Evolutionary conservation across 768 basidiomycete species (phyloP), one percentile per base, ranked within the genome.

Genomic region (button mushroom (Agaricus bisporus)): DNA sequence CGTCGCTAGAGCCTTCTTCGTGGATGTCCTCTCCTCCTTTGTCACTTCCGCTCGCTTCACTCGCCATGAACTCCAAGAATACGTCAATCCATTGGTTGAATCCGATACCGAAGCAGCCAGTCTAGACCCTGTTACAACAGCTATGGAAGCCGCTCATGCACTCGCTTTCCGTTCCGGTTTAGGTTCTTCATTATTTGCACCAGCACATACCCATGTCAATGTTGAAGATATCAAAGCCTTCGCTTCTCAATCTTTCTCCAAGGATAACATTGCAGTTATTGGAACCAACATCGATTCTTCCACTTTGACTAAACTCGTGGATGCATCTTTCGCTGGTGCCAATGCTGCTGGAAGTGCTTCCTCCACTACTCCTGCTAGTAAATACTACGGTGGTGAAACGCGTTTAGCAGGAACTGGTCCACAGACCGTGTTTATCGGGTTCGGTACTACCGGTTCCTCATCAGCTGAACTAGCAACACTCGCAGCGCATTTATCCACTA

Each of bases 121-220:
- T 42, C 68, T 74, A 44, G 74, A 87, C 55, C 83, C 91, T 7
- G 75, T 78, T 20, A 78, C 80, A 1, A 75, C 77, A 61, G 94
- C 94, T 39, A 58, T 98, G 53, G 95, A 99, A 64, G 73, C 86
- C 36, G 94, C 93, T 4, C 95, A 98, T 67, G 69, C 80, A 41
- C 75, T 95, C 54, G 95, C 95, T 41, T 99, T 98, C 88, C 92
- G 95, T 64, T 77, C 76, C 41, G 95, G 95, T 14, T 92, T 98
- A 62, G 95, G 95, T 61, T 79, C 88, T 60, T 87, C 95, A 20
- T 80, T 98, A 56, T 92, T 91, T 70, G 87, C 93, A 17, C 74
- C 85, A n/a, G 74, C 81, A 14, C 83, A 89, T 64, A 72, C 72
- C 55, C 70, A 77, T 59, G 68, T 90, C 61, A 79, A 83, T 45